phyloP scores from a whole-genome alignment of 345 rosid genomes.

The Raphanus raphanistrum region DNA sequence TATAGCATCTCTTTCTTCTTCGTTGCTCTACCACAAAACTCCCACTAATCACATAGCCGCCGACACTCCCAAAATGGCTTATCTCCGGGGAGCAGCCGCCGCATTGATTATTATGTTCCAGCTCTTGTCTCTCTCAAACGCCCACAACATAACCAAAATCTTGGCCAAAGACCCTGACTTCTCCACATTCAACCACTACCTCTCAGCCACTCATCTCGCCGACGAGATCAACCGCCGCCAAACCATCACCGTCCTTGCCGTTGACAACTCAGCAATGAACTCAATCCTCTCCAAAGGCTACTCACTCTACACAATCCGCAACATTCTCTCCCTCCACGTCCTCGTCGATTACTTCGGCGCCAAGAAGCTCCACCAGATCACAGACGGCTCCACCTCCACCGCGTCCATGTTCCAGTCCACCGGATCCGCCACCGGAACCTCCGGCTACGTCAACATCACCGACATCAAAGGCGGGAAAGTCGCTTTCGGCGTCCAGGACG shows the following conservation, averaged over 20 bases:
- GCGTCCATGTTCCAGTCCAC: conserved; percentile 92
- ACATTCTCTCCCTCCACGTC: conserved; percentile 86
- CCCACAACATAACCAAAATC: conserved; percentile 80
- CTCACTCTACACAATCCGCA: conserved; percentile 66
- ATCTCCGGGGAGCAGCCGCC: conserved; percentile 22
- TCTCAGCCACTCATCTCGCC: conserved; percentile 78
- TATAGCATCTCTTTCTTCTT: neutral
- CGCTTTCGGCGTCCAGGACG: conserved; percentile 68
- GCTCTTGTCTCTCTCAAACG: conserved; percentile 38
- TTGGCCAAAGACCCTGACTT: conserved; percentile 70
- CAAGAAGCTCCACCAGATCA: conserved; percentile 89
- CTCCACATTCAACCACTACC: conserved; percentile 98
- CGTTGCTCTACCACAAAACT: neutral
- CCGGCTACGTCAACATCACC: conserved; percentile 83
- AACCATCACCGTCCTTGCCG: conserved; percentile 85
- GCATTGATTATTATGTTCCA: conserved; percentile 28
- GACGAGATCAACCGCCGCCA: conserved; percentile 75
- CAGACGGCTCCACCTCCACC: conserved; percentile 60
- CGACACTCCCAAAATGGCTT: conserved; percentile 20
- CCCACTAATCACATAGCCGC: conserved; percentile 7
- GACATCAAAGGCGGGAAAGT: conserved; percentile 87
- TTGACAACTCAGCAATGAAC: conserved; percentile 82
- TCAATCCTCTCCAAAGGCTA: conserved; percentile 60
- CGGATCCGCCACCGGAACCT: conserved; percentile 77
- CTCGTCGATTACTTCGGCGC: conserved; percentile 88